phyloP scores from a whole-genome alignment of 1,139 yeast species.

The Suhomyces taliae region DNA sequence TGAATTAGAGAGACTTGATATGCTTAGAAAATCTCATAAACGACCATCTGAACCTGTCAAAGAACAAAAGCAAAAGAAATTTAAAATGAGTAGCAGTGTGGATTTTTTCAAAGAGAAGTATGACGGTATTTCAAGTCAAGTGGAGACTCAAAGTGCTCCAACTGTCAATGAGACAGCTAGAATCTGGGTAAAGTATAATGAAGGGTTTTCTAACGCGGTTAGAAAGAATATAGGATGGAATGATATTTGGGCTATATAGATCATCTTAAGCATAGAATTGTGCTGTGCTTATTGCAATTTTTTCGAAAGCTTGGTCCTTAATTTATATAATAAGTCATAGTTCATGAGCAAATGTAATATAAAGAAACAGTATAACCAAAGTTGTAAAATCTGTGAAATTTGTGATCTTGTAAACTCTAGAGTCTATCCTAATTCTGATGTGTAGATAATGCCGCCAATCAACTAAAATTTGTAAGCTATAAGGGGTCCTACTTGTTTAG shows the following conservation, averaged over 20 bases:
- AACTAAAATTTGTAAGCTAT: no score
- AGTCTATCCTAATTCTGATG: no score
- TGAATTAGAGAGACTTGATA: slow-evolving; percentile 40
- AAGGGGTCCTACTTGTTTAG: no score
- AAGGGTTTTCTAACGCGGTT: slow-evolving; percentile 94
- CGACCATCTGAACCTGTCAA: slow-evolving; percentile 18
- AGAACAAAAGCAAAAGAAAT: slow-evolving; percentile 28
- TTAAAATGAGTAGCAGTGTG: slow-evolving; percentile 27
- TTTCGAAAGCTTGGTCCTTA: neutral
- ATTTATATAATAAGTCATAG: neutral
- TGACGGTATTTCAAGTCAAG: slow-evolving; percentile 31
- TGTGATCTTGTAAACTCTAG: no score
- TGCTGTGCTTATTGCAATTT: neutral
- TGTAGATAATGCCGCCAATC: no score
- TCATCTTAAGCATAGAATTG: neutral
- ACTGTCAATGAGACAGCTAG: slow-evolving; percentile 26
- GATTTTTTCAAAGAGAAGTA: slow-evolving; percentile 45
- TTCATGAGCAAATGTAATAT: neutral
- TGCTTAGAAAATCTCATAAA: slow-evolving; percentile 16
- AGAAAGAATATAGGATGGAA: slow-evolving; percentile 81
- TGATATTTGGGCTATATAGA: slow-evolving; percentile 52
- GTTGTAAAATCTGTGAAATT: no score
- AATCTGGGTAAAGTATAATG: slow-evolving; percentile 91
- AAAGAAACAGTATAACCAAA: neutral
- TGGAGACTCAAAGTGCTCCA: slow-evolving; percentile 13